Percentiles rank a stretch among this genome's conserved stretches.
These are phyloP conservation scores for Remersonia thermophila DNA, from an alignment of 2,329 filamentous ascomycete species.

Conservation along the genomic window DNA sequence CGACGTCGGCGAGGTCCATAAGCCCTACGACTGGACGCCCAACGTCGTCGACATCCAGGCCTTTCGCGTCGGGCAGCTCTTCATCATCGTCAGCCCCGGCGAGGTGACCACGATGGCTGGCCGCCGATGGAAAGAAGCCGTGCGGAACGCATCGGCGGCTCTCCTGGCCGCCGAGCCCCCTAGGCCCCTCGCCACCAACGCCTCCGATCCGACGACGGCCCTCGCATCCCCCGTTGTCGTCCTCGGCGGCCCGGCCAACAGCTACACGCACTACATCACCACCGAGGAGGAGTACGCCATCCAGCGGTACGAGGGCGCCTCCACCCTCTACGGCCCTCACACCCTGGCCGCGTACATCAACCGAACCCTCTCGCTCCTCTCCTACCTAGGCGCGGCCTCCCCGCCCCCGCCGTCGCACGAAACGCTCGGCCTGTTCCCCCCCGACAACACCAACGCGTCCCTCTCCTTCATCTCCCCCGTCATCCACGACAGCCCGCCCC, in stretches of 20 bases:
- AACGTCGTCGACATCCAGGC: constrained; percentile 86
- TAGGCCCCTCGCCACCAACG: neutral
- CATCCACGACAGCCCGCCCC: constrained; percentile 55
- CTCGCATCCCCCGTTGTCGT: constrained; percentile 54
- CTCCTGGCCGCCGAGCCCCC: constrained; percentile 30
- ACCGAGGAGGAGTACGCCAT: constrained; percentile 69
- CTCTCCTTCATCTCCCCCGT: constrained; percentile 72
- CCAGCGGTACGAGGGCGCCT: constrained; percentile 91
- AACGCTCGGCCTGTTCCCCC: constrained; percentile 48
- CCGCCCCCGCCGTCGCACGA: constrained; percentile 26
- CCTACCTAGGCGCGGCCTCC: constrained; percentile 45
- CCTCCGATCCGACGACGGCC: neutral
- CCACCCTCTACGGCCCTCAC: constrained; percentile 74
- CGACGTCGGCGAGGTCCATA: constrained; percentile 69
- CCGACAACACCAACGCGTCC: constrained; percentile 64
- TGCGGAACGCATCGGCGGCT: constrained; percentile 39
- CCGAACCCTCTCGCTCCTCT: constrained; percentile 60
- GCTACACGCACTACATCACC: constrained; percentile 72
- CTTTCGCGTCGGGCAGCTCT: constrained; percentile 69
- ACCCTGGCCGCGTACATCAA: constrained; percentile 82
- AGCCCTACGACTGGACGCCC: constrained; percentile 77
- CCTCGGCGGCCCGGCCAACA: constrained; percentile 79
- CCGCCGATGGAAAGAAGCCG: constrained; percentile 67
- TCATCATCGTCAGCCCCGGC: constrained; percentile 74
- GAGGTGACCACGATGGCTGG: constrained; percentile 92